Conservation (phyloP, 2,329 filamentous ascomycete genomes). For the Aspergillus niger region DNA sequence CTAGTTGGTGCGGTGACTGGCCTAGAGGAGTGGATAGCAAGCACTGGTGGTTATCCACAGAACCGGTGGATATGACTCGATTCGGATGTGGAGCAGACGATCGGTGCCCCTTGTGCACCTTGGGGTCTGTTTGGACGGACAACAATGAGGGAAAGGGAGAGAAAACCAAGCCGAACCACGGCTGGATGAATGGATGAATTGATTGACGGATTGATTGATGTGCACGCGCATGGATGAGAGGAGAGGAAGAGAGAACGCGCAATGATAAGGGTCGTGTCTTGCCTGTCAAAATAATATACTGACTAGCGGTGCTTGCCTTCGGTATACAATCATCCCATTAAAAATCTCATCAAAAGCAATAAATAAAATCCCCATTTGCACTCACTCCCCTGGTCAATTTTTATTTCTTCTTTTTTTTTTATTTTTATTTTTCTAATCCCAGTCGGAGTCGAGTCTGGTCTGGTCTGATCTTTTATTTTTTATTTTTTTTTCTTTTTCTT, state of each 20-base stretch:
- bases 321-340: background rate
- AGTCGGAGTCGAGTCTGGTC: background rate
- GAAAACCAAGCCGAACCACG: background rate
- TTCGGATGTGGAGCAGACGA: constrained; percentile 13
- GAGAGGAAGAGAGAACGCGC: background rate
- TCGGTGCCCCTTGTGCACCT: constrained; percentile 6
- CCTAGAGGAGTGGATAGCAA: constrained; percentile 1
- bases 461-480: background rate
- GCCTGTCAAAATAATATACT: constrained; percentile 2
- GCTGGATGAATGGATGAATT: background rate
- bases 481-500: constrained; percentile 3
- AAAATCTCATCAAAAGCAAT: background rate
- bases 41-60: constrained; percentile 9
- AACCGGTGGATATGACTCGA: constrained; percentile 15
- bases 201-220: background rate
- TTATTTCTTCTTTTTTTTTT: no score
- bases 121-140: background rate
- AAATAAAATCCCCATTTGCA: background rate
- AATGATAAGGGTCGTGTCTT: background rate
- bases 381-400: background rate
- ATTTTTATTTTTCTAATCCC: background rate
- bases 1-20: constrained; percentile 5
- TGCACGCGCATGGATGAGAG: no score
- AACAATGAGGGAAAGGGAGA: background rate
- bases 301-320: background rate